Evolutionary conservation across 495 filamentous ascomycete genomes (phyloP), one percentile per base, ranked within the genome.

Genomic region (Penicillium crystallinum): DNA sequence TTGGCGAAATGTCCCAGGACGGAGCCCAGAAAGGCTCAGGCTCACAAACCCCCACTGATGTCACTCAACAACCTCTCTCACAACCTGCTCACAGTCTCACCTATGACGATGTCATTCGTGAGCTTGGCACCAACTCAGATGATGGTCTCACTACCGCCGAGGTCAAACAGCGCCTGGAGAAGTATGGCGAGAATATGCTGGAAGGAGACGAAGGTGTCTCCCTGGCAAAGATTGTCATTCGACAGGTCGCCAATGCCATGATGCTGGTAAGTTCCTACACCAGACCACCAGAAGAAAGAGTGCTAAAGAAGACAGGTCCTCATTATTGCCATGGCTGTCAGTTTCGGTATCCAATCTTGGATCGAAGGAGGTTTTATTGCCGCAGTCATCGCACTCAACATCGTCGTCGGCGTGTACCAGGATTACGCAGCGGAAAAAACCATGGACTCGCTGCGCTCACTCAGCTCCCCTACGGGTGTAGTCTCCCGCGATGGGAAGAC

Each of bases 391-490:
- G 62, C 74, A 1, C 73, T 87, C 44, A 88, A 89, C 57, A 76
- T 89, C 54, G 66, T 81, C 19, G 80, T 88, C 29, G 85, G 86
- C 4, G 87, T 87, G 51, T 79, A 80, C 49, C 84, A 88, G 59
- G 86, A 89, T 53, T 88, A 81, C 63, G 76, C 77, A 11, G 86
- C 86, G 6, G 85, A 86, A 60, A 88, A 89, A 73, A 89, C 83
- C 2, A 88, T 88, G 85, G 82, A 86, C 52, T 87, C 84, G 1
- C 66, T 89, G 31, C 72, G 82, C 8, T 80, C 75, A 6, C 69
- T 86, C 11, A 81, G 77, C 53, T 85, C 84, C 0, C 84, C 83
- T 3, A 84, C 82, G 0, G 82, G 81, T 6, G 76, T 66, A 8
- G 77, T 78, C 0, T 72, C 85, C 15, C 74, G 84, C 11, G 70